Base-by-base conservation (phyloP, 1,139 yeast species). In the Suhomyces taliae region DNA sequence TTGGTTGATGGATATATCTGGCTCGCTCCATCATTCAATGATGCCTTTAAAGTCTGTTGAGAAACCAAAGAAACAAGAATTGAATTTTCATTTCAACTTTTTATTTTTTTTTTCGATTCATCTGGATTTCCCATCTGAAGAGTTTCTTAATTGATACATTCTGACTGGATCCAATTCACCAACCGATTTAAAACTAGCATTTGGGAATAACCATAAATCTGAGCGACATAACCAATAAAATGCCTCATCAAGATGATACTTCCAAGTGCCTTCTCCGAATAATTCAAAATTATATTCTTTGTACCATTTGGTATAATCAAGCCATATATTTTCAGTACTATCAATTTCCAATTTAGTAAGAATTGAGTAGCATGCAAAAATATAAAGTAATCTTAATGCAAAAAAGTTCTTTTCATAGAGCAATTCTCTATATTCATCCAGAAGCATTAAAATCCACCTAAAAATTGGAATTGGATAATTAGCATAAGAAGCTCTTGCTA, bases 401-500 rank as follows among this genome's bases (percentile, higher is more conserved):
- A 60, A 60, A 27, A 49, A 56, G 48, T 67, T 51, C 37, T 58
- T 52, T 2, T 35, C 29, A 37, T 64, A 57, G 6, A 66, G 50
- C 44, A 65, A 44, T 2, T 48, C 58, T 14, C 61, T 54, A 37
- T 62, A 59, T 4, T 52, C 53, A 7, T 48, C 47, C 7, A 54
- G 49, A 4, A 64, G 35, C n/a, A 62, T 38, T 24, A 67, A 53
- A 8, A 69, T 43, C 66, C 69, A 68, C 40, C 66, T 52, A 43
- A 56, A 64, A 6, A 70, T 40, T 2, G 73, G 70, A 3, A 65
- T 46, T 4, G 69, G 69, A 42, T 58, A 60, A 44, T 62, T 58
- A n/a, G 44, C 51, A 6, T 45, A 37, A 4, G 57, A 50, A 6
- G 61, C 48, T 26, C 57, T 43, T 36, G 52, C 43, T 19, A 60